Base-by-base conservation (phyloP, 805 yeast genomes). In the Monosporozyma solicola region DNA sequence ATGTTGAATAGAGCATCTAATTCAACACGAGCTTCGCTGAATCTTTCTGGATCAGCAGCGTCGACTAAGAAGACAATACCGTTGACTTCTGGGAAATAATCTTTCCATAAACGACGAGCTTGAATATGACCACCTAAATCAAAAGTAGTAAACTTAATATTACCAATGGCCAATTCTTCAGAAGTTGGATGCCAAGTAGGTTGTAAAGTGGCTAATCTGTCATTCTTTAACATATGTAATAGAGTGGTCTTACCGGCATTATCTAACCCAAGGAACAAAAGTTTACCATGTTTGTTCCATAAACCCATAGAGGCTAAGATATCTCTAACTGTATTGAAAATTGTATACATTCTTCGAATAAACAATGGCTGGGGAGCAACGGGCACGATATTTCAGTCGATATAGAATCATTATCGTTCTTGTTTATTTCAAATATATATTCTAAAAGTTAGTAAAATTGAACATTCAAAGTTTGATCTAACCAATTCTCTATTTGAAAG, bases 81-180 rank as follows among this genome's bases (percentile, higher is more conserved):
- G 71, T 90, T 87, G 49, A 94, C 99, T 74, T 94, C 99, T 55
- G 99, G 99, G 85, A 94, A 94, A 72, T 94, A 94, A 71, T 94
- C 98, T 70, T 91, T 91, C 99, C 99, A 94, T 68, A 94, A 83
- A 74, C 99, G 89, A 75, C 99, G 91, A 49, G 99, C 98, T 74
- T 92, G 97, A 71, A 82, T 85, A 76, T 94, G 99, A 46, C 99
- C 99, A 73, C 99, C 99, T 62, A 94, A 79, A 72, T 94, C 99
- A 65, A 94, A 94, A 31, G 99, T 94, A 55, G 99, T 94, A 79
- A 94, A 94, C 71, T 92, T 85, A 57, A 92, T 95, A 62, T 87
- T 85, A 61, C 98, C 99, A 64, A 94, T 94, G 57, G 97, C 91
- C 64, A 94, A 80, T 71, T 94, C 99, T 73, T 94, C 99, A 27